A percentile compares a stretch with the other conserved stretches of the same genome.
Conservation (phyloP, 108 stramenopile genomes). For the Pseudonitzschia multiseries region DNA sequence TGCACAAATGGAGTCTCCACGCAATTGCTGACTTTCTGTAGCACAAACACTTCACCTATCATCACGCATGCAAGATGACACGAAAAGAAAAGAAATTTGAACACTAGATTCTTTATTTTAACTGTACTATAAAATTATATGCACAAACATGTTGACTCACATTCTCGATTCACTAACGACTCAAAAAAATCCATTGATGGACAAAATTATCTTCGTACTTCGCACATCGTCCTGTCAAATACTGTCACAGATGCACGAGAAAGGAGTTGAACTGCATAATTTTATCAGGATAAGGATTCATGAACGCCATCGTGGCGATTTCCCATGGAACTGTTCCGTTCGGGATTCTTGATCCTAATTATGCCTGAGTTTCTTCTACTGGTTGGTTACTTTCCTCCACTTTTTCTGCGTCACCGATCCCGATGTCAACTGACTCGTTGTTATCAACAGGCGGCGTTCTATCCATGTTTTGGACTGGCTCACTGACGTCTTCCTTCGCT, state of each 20-base stretch:
- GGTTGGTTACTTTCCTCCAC: no score
- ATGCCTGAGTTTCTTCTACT: no score
- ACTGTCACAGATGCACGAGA: neutral
- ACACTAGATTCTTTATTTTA: neutral
- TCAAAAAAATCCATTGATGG: neutral
- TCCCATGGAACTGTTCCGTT: no score
- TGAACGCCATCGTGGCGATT: no score
- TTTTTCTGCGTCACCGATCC: no score
- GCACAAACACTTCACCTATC: neutral
- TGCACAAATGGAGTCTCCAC: constrained; percentile 50
- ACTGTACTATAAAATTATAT: neutral
- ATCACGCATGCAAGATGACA: no score
- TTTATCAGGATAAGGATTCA: neutral
- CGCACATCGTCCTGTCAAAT: neutral
- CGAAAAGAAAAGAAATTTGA: neutral
- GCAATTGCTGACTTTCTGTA: constrained; percentile 23
- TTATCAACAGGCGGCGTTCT: no score
- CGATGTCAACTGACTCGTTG: no score
- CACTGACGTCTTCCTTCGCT: no score
- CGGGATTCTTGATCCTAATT: no score
- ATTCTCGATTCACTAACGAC: neutral
- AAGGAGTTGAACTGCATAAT: neutral
- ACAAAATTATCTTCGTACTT: neutral
- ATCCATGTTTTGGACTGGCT: no score
- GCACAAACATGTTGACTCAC: neutral